A percentile compares a stretch with the other conserved stretches of the same genome.
Conservation (phyloP, 2,329 filamentous ascomycete genomes). For the Colletotrichum brevisporum region DNA sequence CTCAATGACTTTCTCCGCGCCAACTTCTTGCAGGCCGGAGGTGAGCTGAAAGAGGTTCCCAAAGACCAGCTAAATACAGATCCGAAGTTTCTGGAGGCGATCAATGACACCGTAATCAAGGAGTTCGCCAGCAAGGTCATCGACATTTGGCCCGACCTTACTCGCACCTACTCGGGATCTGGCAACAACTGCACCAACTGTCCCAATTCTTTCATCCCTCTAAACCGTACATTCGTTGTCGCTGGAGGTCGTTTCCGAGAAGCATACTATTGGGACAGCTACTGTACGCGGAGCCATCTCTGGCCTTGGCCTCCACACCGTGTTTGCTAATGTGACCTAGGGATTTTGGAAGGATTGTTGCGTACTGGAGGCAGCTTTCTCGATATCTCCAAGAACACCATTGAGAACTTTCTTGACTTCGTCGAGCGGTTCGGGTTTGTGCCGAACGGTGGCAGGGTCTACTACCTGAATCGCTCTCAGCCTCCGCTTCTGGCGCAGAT, state of each 20-base stretch:
- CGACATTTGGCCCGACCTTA: conserved; percentile 78
- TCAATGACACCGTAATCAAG: conserved; percentile 70
- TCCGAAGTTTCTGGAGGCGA: conserved; percentile 68
- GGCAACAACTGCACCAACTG: conserved; percentile 69
- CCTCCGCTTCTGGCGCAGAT: conserved; percentile 77
- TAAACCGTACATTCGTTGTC: conserved; percentile 79
- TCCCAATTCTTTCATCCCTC: conserved; percentile 74
- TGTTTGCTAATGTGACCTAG: neutral
- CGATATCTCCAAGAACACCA: conserved; percentile 74
- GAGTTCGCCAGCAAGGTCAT: conserved; percentile 76
- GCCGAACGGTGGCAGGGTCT: conserved; percentile 76
- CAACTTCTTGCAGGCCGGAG: conserved; percentile 75
- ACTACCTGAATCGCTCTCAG: conserved; percentile 79
- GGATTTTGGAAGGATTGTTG: conserved; percentile 75
- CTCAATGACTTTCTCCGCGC: conserved; percentile 73
- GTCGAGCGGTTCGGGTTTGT: conserved; percentile 76
- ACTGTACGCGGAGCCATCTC: conserved; percentile 45
- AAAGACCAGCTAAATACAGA: conserved; percentile 66
- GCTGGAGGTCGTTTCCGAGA: conserved; percentile 80
- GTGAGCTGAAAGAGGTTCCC: conserved; percentile 71
- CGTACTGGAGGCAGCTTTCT: conserved; percentile 75
- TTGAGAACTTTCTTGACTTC: conserved; percentile 79
- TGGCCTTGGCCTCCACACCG: conserved; percentile 45
- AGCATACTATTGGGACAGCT: conserved; percentile 80
- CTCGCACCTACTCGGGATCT: conserved; percentile 69